Percentiles rank a stretch among this genome's conserved stretches.
These are phyloP conservation scores for Tricholoma bakamatsutake DNA, from an alignment of 768 basidiomycete species.

Conservation along the genomic window DNA sequence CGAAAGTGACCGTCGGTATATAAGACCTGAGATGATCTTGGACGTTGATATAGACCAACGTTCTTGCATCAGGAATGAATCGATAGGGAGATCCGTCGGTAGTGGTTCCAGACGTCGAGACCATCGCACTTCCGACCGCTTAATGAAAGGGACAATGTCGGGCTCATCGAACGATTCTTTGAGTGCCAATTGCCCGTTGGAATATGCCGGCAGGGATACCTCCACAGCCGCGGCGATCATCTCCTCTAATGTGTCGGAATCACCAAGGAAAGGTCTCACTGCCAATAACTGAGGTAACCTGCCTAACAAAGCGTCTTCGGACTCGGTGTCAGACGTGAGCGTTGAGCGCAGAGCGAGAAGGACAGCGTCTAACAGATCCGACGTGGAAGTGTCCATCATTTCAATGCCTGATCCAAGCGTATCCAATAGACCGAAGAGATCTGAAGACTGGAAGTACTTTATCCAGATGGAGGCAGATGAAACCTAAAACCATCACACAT, in stretches of 20 bases:
- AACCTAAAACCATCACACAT: slow-evolving; percentile 14
- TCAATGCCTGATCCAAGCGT: slow-evolving; percentile 16
- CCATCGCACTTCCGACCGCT: slow-evolving; percentile 29
- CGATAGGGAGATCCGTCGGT: slow-evolving; percentile 21
- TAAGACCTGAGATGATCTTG: slow-evolving; percentile 34
- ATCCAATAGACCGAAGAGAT: slow-evolving; percentile 42
- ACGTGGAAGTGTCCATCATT: slow-evolving; percentile 2
- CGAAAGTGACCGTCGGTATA: slow-evolving; percentile 34
- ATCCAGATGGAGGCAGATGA: slow-evolving; percentile 44
- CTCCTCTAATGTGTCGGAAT: slow-evolving; percentile 36
- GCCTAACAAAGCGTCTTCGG: slow-evolving; percentile 21
- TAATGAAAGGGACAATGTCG: slow-evolving; percentile 16
- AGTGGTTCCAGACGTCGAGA: slow-evolving; percentile 15
- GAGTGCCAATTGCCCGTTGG: slow-evolving; percentile 21
- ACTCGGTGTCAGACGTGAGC: slow-evolving; percentile 16
- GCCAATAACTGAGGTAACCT: slow-evolving; percentile 33
- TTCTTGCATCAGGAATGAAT: slow-evolving; percentile 34
- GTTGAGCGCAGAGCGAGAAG: slow-evolving; percentile 26
- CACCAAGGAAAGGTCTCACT: slow-evolving; percentile 28
- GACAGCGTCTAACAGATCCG: slow-evolving; percentile 29
- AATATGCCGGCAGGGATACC: slow-evolving; percentile 32
- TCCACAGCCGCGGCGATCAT: slow-evolving; percentile 39
- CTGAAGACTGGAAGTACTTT: slow-evolving; percentile 38
- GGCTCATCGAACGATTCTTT: slow-evolving; percentile 8
- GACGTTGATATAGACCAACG: slow-evolving; percentile 40